Evolutionary conservation across 2,329 filamentous ascomycete species (phyloP), one percentile per base, ranked within the genome.

Genomic region (Colletotrichum tanaceti): DNA sequence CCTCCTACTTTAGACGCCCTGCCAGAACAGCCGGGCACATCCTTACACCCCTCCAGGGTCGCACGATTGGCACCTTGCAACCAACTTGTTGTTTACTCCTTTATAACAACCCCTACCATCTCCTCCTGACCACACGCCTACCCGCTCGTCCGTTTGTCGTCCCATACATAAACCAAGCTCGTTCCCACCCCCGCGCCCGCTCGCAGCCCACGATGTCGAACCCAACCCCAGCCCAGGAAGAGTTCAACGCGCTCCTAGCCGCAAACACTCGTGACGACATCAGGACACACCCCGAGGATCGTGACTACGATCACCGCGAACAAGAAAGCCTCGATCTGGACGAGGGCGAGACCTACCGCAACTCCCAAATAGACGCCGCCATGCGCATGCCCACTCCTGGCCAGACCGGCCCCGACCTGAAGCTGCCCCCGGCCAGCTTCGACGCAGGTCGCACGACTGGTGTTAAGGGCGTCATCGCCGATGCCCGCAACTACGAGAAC

Each of bases 391-490:
- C 89, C 60, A 83, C 85, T 68, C 80, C 86, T 72, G 80, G 70
- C 70, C 73, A 76, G 72, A 84, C 76, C 77, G 75, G 71, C 70
- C 85, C 77, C 79, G 83, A 83, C 65, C 79, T 92, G 74, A 86
- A 85, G 75, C 87, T 92, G 70, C 89, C 89, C 16, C 88, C 87
- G 11, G 82, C 83, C 14, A 85, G 84, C 64, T 90, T 91, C 75
- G 88, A 92, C 77, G 88, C 83, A 61, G 90, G 91, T 66, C 87
- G 89, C 72, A 90, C 92, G 73, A 95, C 92, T 3, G 93, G 93
- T 54, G 92, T 94, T 73, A 95, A 95, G 83, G 93, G 93, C 71
- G 93, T 96, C 78, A 95, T 96, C 75, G 91, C 92, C 73, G 93
- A 96, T 77, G 93, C 93, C 44, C 86, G 92, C 75, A 89, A 90